Conservation (phyloP, 495 filamentous ascomycete genomes). For the Neurospora cerealis region DNA sequence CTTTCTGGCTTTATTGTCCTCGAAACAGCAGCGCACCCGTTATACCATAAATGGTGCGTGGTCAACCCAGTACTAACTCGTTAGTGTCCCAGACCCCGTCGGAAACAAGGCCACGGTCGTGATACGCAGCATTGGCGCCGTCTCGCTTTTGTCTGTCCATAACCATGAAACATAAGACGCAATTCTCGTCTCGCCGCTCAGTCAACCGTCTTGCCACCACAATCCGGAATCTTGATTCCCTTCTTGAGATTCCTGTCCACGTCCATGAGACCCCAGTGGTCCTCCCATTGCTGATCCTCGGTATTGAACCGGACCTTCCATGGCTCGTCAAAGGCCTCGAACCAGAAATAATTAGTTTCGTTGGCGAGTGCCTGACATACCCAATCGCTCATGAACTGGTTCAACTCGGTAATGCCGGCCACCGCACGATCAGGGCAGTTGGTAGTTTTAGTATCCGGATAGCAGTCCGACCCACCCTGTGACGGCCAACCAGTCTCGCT, state of each 20-base stretch:
- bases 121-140: not conserved
- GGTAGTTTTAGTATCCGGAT: slow-evolving; percentile 28
- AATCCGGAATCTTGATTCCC: slow-evolving; percentile 81
- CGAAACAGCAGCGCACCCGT: not conserved
- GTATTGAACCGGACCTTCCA: slow-evolving; percentile 78
- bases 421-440: slow-evolving; percentile 55
- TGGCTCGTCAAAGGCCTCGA: slow-evolving; percentile 89
- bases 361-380: slow-evolving; percentile 71
- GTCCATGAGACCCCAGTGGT: slow-evolving; percentile 93
- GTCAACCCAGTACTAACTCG: not conserved
- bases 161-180: not conserved
- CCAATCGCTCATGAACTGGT: slow-evolving; percentile 76
- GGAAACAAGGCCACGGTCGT: not conserved
- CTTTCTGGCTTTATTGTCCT: not conserved
- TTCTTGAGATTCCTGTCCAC: slow-evolving; percentile 73
- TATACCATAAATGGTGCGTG: not conserved
- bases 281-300: slow-evolving; percentile 72
- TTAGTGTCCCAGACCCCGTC: not conserved
- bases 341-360: slow-evolving; percentile 92
- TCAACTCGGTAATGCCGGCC: slow-evolving; percentile 76
- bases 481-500: slow-evolving; percentile 91
- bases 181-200: not conserved
- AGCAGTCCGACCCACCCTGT: slow-evolving; percentile 72
- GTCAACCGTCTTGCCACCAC: slow-evolving; percentile 59
- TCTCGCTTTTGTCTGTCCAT: not conserved